A percentile compares a stretch with the other conserved stretches of the same genome.
Conservation (phyloP, 2,329 filamentous ascomycete genomes). For the Colletotrichum sp. region DNA sequence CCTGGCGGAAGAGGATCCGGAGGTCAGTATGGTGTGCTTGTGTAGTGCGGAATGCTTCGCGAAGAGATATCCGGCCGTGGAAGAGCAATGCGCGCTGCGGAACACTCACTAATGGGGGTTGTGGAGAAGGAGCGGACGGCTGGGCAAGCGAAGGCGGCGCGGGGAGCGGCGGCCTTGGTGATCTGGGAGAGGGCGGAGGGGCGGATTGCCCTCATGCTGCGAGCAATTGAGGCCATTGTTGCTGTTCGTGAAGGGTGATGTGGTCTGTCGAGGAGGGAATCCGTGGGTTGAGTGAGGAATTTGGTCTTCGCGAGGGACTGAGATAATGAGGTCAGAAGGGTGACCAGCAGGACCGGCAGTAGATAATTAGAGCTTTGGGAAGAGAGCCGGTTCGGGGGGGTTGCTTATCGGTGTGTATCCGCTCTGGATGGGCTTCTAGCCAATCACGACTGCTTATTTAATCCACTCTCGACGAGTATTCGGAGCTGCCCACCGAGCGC, state of each 20-base stretch:
- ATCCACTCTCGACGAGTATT: background rate
- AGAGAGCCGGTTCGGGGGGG: background rate
- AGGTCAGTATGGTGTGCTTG: background rate
- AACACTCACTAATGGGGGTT: constrained; percentile 37
- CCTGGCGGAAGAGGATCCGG: constrained; percentile 42
- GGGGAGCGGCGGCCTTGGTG: constrained; percentile 34
- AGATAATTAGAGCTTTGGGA: constrained; percentile 6
- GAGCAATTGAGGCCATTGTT: constrained; percentile 67
- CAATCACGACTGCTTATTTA: background rate
- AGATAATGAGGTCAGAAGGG: constrained; percentile 20
- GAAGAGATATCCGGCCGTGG: background rate
- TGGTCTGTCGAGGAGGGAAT: background rate
- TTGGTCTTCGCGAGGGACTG: background rate
- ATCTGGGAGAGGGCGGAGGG: constrained; percentile 49
- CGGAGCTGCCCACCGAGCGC: background rate
- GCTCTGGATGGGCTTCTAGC: background rate
- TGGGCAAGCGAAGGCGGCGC: constrained; percentile 44
- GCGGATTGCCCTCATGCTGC: constrained; percentile 56
- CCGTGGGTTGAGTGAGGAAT: background rate
- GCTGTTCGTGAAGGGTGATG: background rate
- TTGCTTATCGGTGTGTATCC: constrained; percentile 13
- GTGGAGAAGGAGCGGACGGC: constrained; percentile 47
- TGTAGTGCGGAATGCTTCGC: background rate
- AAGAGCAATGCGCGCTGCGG: background rate
- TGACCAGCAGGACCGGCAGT: background rate